phyloP scores from a whole-genome alignment of 768 basidiomycete species.

The Tulasnella sp. region DNA sequence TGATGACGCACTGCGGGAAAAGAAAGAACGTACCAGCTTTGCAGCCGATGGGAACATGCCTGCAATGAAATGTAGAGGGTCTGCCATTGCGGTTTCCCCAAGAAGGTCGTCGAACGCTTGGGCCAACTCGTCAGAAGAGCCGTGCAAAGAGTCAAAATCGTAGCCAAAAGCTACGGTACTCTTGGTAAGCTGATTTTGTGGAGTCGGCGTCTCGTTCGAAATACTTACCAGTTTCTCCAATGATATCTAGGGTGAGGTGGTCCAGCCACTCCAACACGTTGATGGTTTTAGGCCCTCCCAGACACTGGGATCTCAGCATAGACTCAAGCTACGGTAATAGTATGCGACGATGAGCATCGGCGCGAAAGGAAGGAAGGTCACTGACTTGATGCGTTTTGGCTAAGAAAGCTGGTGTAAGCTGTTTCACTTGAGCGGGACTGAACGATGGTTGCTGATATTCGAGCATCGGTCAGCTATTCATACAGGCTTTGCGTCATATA shows the following conservation, averaged over 20 bases:
- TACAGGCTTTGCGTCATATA: too few relatives aligned
- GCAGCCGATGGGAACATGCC: constrained; percentile 7
- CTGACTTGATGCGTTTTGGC: constrained; percentile 57
- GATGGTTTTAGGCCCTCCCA: not conserved
- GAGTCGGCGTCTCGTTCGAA: not conserved
- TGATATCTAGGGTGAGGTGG: constrained; percentile 39
- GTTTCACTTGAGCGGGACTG: constrained; percentile 55
- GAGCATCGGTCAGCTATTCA: not conserved
- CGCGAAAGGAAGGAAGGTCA: not conserved
- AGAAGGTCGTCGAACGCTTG: constrained; percentile 18
- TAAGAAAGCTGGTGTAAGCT: constrained; percentile 59
- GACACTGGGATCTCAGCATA: not conserved
- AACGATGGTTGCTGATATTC: constrained; percentile 17
- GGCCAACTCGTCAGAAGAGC: constrained; percentile 20
- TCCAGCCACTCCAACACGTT: constrained; percentile 26
- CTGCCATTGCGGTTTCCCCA: not conserved
- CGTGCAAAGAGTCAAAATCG: constrained; percentile 44
- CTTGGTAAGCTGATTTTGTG: not conserved
- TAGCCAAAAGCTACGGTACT: constrained; percentile 45
- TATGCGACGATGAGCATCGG: not conserved
- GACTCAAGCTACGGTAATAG: not conserved
- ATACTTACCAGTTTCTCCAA: constrained; percentile 39
- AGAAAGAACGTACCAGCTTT: constrained; percentile 15
- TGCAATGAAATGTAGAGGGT: not conserved
- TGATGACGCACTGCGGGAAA: not conserved